These are phyloP conservation scores for Sporisorium sorghi DNA, from an alignment of 1,284 basidiomycete genomes.

Conservation along the genomic window DNA sequence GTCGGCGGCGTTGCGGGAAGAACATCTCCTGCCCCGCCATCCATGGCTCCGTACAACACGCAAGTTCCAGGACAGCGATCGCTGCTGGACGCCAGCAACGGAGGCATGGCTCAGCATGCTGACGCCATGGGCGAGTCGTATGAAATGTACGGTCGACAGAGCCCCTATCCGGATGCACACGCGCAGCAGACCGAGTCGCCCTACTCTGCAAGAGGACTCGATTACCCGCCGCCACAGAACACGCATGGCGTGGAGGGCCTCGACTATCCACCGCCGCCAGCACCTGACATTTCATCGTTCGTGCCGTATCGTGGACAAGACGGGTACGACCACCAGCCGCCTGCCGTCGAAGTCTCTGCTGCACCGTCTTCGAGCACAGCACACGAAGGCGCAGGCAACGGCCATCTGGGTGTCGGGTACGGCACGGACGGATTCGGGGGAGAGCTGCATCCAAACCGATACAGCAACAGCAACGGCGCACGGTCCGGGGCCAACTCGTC, in stretches of 20 bases:
- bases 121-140: conserved; percentile 10
- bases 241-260: conserved; percentile 42
- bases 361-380: conserved; percentile 18
- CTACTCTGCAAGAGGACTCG: conserved; percentile 30
- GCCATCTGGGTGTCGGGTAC: conserved; percentile 24
- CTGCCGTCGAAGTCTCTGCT: conserved; percentile 23
- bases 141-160: conserved; percentile 29
- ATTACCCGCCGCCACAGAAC: conserved; percentile 48
- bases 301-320: conserved; percentile 28
- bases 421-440: conserved; percentile 46
- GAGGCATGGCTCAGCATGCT: conserved; percentile 23
- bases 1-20: conserved; percentile 24
- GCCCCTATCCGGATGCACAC: conserved; percentile 13
- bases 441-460: conserved; percentile 32
- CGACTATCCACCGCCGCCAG: conserved; percentile 43
- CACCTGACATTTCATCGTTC: conserved; percentile 40
- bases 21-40: conserved; percentile 21
- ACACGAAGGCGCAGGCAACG: conserved; percentile 11
- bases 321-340: conserved; percentile 7
- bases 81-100: conserved; percentile 36
- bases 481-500: conserved; percentile 29
- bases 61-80: conserved; percentile 19
- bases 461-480: conserved; percentile 29
- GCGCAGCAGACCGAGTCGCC: conserved; percentile 23
- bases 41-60: conserved; percentile 16